Conservation (phyloP, 345 rosid species). For the Noccaea caerulescens region DNA sequence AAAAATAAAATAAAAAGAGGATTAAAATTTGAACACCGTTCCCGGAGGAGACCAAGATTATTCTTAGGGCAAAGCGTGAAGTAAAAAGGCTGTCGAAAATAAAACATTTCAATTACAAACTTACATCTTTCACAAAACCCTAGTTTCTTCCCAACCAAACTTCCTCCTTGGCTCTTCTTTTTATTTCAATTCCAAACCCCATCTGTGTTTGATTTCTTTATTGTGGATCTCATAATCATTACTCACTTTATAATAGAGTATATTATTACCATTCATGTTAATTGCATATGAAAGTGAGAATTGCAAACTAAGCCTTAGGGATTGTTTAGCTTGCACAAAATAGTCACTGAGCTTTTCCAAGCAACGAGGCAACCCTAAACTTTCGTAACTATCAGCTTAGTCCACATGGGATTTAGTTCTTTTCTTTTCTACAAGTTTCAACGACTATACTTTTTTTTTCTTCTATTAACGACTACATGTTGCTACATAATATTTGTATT, state of each 20-base stretch:
- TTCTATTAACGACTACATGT: too few species aligned
- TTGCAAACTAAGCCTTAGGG: slow-evolving; percentile 10
- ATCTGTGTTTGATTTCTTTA: slow-evolving; percentile 34
- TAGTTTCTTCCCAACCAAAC: slow-evolving; percentile 47
- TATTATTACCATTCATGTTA: slow-evolving; percentile 12
- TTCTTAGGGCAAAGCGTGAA: slow-evolving; percentile 47
- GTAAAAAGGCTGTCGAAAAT: slow-evolving; percentile 43
- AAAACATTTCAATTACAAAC: slow-evolving; percentile 40
- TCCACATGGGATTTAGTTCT: neutral
- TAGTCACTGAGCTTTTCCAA: slow-evolving; percentile 16
- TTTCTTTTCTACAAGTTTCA: too few species aligned
- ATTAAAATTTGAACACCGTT: slow-evolving; percentile 40
- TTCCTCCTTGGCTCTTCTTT: slow-evolving; percentile 47
- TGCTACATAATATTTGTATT: too few species aligned
- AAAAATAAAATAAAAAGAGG: neutral
- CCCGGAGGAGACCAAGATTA: slow-evolving; percentile 47
- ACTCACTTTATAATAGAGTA: slow-evolving; percentile 34
- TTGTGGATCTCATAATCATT: slow-evolving; percentile 44
- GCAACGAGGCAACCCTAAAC: slow-evolving; percentile 13
- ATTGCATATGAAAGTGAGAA: slow-evolving; percentile 37
- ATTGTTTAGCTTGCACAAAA: slow-evolving; percentile 28
- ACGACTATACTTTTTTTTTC: too few species aligned
- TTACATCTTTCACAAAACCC: slow-evolving; percentile 47
- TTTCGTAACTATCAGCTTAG: slow-evolving; percentile 17
- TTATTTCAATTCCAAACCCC: slow-evolving; percentile 41